Percentiles rank a stretch among this genome's conserved stretches.
Conservation (phyloP, 2,329 filamentous ascomycete species). For the Atkinsonella texensis region DNA sequence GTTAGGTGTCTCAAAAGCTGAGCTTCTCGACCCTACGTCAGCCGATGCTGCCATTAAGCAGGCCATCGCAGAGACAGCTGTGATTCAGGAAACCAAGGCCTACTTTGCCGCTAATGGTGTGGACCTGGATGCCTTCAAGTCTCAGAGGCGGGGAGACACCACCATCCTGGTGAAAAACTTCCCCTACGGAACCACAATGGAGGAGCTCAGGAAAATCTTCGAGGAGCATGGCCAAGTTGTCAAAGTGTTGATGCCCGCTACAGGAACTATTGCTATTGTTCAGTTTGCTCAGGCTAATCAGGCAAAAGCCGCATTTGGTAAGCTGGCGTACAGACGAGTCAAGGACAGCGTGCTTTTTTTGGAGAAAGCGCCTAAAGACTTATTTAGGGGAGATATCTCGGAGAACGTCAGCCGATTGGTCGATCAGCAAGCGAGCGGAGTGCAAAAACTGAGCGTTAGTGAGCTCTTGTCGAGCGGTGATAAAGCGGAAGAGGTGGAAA, state of each 20-base stretch:
- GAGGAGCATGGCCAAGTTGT: slow-evolving; percentile 75
- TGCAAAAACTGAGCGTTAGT: slow-evolving; percentile 52
- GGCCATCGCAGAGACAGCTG: slow-evolving; percentile 87
- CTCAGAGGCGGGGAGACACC: slow-evolving; percentile 69
- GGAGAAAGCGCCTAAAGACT: slow-evolving; percentile 78
- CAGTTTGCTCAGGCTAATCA: slow-evolving; percentile 72
- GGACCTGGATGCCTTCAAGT: slow-evolving; percentile 84
- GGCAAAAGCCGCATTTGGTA: slow-evolving; percentile 71
- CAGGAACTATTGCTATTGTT: slow-evolving; percentile 85
- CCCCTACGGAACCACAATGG: slow-evolving; percentile 65
- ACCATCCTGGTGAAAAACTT: slow-evolving; percentile 94
- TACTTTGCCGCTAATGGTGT: slow-evolving; percentile 85
- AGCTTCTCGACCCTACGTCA: slow-evolving; percentile 89
- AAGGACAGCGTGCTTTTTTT: slow-evolving; percentile 86
- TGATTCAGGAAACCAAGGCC: slow-evolving; percentile 91
- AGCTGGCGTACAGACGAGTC: slow-evolving; percentile 78
- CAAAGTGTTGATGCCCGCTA: slow-evolving; percentile 80
- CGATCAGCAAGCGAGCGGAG: slow-evolving; percentile 26
- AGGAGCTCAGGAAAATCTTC: slow-evolving; percentile 71
- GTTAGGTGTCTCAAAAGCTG: slow-evolving; percentile 80
- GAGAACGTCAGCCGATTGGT: slow-evolving; percentile 18
- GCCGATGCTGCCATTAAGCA: slow-evolving; percentile 92
- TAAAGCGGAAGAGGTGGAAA: slow-evolving; percentile 42
- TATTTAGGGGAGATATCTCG: slow-evolving; percentile 42
- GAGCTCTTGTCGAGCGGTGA: slow-evolving; percentile 53